Evolutionary conservation across 176 grass and related monocot species (phyloP).

Genomic region (Elaeis guineensis): DNA sequence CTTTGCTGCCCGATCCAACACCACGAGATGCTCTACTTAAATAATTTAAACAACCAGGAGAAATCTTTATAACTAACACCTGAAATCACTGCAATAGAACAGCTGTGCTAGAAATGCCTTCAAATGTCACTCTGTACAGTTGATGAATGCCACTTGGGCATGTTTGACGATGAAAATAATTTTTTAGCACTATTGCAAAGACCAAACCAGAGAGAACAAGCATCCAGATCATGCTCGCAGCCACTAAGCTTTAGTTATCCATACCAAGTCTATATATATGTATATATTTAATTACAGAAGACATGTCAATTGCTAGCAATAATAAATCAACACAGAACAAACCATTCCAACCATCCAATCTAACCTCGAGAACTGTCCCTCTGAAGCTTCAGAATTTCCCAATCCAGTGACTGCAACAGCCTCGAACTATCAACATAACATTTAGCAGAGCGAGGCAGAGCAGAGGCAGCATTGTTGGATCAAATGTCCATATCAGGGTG

Average conservation of each 20-base stretch:
- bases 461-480: not conserved
- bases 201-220: too few relatives aligned
- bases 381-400: not conserved
- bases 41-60: too few relatives aligned
- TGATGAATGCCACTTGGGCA: too few relatives aligned
- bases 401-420: slow-evolving; percentile 6
- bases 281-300: not conserved
- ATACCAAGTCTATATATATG: not conserved
- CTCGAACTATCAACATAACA: slow-evolving; percentile 7
- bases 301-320: not conserved
- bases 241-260: not conserved
- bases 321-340: not conserved
- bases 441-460: slow-evolving; percentile 1
- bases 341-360: not conserved
- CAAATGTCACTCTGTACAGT: too few relatives aligned
- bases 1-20: too few relatives aligned
- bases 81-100: too few relatives aligned
- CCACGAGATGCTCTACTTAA: too few relatives aligned
- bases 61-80: too few relatives aligned
- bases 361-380: not conserved
- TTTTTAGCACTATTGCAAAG: too few relatives aligned
- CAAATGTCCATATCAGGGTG: not conserved
- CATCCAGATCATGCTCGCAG: not conserved
- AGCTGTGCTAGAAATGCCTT: too few relatives aligned
- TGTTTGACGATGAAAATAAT: too few relatives aligned